These are phyloP conservation scores for Corylus heterophylla DNA, from an alignment of 306 rosid genomes.

Conservation along the genomic window DNA sequence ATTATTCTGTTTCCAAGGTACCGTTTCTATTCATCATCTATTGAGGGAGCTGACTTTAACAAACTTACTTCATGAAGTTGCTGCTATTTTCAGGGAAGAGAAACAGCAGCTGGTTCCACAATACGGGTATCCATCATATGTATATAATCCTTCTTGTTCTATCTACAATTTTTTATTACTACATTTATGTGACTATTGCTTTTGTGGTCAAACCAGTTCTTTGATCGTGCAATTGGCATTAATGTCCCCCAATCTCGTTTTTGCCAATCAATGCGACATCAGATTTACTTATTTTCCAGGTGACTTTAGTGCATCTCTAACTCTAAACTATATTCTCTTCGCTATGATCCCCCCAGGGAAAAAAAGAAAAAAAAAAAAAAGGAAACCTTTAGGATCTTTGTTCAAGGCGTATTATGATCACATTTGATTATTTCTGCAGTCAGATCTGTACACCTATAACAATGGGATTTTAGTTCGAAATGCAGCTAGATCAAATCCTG, in stretches of 20 bases:
- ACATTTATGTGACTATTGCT: constrained; percentile 16
- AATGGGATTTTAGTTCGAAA: constrained; percentile 61
- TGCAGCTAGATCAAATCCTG: constrained; percentile 59
- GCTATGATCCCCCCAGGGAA: not conserved
- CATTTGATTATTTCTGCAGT: constrained; percentile 50
- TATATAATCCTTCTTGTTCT: not conserved
- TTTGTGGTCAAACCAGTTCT: constrained; percentile 45
- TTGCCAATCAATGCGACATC: constrained; percentile 57
- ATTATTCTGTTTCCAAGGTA: constrained; percentile 46
- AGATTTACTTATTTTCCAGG: constrained; percentile 66
- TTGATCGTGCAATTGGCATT: constrained; percentile 54
- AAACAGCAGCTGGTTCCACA: constrained; percentile 43
- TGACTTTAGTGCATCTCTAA: constrained; percentile 23
- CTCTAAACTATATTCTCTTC: not conserved
- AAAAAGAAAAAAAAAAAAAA: not conserved
- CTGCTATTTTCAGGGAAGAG: constrained; percentile 39
- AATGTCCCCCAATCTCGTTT: constrained; percentile 56
- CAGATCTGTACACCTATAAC: constrained; percentile 53
- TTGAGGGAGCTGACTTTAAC: constrained; percentile 13
- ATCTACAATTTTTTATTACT: constrained; percentile 12
- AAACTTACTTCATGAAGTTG: constrained; percentile 26
- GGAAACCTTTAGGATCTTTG: not conserved
- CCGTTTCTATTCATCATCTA: not conserved
- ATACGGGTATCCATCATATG: constrained; percentile 43
- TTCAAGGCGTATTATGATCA: constrained; percentile 3